Evolutionary conservation across 2,329 filamentous ascomycete species (phyloP).

Genomic region (Aspergillus luchuensis): DNA sequence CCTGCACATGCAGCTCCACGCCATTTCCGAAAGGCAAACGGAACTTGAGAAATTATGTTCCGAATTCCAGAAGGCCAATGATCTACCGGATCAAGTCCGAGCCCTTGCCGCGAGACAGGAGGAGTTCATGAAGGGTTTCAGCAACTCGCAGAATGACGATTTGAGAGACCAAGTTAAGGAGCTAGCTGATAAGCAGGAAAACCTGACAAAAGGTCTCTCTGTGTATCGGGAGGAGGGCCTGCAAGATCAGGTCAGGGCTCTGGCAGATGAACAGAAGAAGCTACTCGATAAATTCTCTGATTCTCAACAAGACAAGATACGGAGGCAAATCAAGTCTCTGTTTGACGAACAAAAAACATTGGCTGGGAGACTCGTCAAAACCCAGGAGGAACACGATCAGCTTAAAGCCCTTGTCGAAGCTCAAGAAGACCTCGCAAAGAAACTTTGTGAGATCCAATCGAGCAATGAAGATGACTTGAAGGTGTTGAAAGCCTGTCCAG

Average conservation of each 20-base stretch:
- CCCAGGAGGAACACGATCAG: neutral
- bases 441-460: neutral
- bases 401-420: neutral
- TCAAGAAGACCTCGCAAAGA: neutral
- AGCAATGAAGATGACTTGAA: neutral
- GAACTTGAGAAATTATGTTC: neutral
- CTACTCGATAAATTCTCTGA: neutral
- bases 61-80: neutral
- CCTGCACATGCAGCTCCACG: slow-evolving; percentile 3
- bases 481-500: neutral
- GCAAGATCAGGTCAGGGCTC: neutral
- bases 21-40: neutral
- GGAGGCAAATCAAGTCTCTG: neutral
- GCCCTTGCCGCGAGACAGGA: neutral
- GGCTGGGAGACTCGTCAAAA: neutral
- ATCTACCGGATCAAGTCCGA: neutral
- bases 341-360: neutral
- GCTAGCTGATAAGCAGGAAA: neutral
- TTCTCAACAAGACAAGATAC: neutral
- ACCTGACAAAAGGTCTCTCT: neutral
- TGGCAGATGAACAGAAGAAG: neutral
- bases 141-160: neutral
- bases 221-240: neutral
- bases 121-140: neutral
- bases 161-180: neutral